These are phyloP conservation scores for Tubosaeta brunneosetosa DNA, from an alignment of 768 basidiomycete species.

Conservation along the genomic window DNA sequence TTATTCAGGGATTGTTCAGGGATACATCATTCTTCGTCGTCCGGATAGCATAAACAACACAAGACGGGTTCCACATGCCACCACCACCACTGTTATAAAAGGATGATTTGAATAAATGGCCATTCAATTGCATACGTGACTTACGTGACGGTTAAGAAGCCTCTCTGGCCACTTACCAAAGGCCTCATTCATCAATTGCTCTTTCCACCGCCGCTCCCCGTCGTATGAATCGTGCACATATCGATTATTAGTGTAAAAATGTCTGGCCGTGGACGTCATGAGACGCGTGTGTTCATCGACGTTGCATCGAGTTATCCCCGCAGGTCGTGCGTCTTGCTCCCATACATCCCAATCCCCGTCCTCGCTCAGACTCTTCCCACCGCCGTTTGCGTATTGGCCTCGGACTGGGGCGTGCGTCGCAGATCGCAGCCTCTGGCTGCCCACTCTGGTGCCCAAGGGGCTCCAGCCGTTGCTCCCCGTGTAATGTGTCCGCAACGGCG, in stretches of 20 bases:
- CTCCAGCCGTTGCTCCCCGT: constrained; percentile 53
- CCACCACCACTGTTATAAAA: constrained; percentile 71
- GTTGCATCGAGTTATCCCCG: constrained; percentile 6
- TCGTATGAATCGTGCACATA: constrained; percentile 16
- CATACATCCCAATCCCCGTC: neutral
- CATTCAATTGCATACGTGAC: constrained; percentile 20
- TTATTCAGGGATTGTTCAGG: neutral
- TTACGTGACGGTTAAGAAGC: constrained; percentile 64
- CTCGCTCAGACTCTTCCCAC: neutral
- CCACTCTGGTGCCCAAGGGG: constrained; percentile 57
- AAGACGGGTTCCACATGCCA: constrained; percentile 64
- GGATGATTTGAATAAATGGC: neutral
- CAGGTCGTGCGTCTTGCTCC: constrained; percentile 7
- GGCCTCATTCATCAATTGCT: constrained; percentile 42
- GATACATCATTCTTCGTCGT: constrained; percentile 40
- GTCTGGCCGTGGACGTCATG: constrained; percentile 23
- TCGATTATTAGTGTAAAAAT: constrained; percentile 19
- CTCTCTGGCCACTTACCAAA: constrained; percentile 70
- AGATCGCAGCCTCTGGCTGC: constrained; percentile 18
- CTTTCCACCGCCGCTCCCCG: constrained; percentile 36
- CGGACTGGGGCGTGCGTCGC: neutral
- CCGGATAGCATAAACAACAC: constrained; percentile 57
- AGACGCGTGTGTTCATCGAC: constrained; percentile 39
- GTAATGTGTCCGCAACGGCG: constrained; percentile 61
- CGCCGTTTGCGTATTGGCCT: neutral